Evolutionary conservation across 2,329 filamentous ascomycete species (phyloP).

Genomic region (Coniochaeta hoffmannii): DNA sequence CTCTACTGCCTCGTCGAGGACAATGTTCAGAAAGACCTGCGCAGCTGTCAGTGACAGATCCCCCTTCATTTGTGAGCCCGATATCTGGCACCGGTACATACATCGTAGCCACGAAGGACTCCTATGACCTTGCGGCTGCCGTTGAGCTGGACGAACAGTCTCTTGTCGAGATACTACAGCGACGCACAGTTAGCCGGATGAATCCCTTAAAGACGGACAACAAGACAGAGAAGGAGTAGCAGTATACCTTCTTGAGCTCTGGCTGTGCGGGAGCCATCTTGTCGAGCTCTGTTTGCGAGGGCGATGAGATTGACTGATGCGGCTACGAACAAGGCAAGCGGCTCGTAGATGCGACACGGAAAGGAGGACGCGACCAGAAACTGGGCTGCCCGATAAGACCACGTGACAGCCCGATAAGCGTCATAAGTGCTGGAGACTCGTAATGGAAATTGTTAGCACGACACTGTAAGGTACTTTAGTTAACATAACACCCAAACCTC

Average conservation of each 20-base stretch:
- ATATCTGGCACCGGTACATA: constrained; percentile 42
- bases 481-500: background rate
- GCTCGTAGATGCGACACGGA: constrained; percentile 2
- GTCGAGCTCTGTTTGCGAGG: constrained; percentile 13
- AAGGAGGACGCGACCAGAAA: constrained; percentile 3
- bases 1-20: constrained; percentile 93
- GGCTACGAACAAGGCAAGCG: background rate
- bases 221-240: background rate
- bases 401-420: constrained; percentile 43
- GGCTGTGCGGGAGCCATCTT: constrained; percentile 98
- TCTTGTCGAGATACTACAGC: constrained; percentile 92
- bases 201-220: background rate
- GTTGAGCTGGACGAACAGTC: constrained; percentile 95
- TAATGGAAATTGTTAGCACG: background rate
- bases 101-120: constrained; percentile 91
- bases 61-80: background rate
- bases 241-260: constrained; percentile 87
- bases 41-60: background rate
- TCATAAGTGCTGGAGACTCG: background rate
- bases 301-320: background rate
- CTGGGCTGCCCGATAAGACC: constrained; percentile 23
- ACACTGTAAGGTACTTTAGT: background rate
- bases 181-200: constrained; percentile 7
- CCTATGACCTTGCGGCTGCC: constrained; percentile 97
- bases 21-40: constrained; percentile 96